Conservation (phyloP, 306 rosid species). For the Elaeagnus macrophylla region DNA sequence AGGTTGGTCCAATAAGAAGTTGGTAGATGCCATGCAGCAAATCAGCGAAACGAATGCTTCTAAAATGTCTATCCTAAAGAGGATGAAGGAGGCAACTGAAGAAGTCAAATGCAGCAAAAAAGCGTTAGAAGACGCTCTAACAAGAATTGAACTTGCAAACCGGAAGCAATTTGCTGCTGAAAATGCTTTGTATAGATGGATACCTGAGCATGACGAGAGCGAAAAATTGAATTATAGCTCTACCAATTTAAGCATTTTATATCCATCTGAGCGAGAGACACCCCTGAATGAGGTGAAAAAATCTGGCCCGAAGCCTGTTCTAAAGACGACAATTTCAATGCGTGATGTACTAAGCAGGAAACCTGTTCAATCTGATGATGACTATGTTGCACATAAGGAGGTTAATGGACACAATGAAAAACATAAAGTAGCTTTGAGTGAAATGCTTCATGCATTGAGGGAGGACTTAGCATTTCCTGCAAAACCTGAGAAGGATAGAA, state of each 20-base stretch:
- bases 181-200: constrained; percentile 66
- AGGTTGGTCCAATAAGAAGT: constrained; percentile 40
- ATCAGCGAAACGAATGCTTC: constrained; percentile 48
- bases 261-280: constrained; percentile 29
- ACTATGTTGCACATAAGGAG: constrained; percentile 30
- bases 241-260: constrained; percentile 28
- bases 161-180: constrained; percentile 62
- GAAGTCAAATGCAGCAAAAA: constrained; percentile 65
- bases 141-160: constrained; percentile 67
- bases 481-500: constrained; percentile 43
- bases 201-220: constrained; percentile 37
- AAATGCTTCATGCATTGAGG: constrained; percentile 80
- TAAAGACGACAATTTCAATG: constrained; percentile 64
- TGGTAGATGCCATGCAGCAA: constrained; percentile 40
- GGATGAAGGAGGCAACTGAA: constrained; percentile 71
- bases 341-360: constrained; percentile 79
- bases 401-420: constrained; percentile 36
- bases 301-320: constrained; percentile 37
- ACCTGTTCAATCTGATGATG: constrained; percentile 56
- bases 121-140: constrained; percentile 64
- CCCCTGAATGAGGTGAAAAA: constrained; percentile 23
- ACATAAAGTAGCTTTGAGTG: constrained; percentile 76
- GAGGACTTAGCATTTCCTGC: constrained; percentile 50
- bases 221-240: constrained; percentile 21
- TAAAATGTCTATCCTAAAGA: constrained; percentile 39